phyloP scores from a whole-genome alignment of 2,329 filamentous ascomycete genomes.

The Fusarium liriodendri region DNA sequence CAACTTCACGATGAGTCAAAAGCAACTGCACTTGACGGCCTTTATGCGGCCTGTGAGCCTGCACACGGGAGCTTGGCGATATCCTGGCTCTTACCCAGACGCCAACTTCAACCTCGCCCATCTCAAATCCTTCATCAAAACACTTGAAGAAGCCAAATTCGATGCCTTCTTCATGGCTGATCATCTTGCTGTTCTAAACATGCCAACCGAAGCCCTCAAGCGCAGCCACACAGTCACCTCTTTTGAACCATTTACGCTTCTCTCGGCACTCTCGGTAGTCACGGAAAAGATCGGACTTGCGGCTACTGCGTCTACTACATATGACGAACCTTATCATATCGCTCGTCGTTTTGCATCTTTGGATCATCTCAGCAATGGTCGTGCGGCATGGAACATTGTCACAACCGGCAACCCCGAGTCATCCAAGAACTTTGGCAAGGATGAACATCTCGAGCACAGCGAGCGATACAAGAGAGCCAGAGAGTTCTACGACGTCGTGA shows the following conservation, averaged over 20 bases:
- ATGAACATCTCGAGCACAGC: conserved; percentile 61
- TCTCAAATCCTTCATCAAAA: conserved; percentile 64
- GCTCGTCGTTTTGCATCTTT: conserved; percentile 65
- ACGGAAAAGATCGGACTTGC: conserved; percentile 64
- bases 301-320: conserved; percentile 65
- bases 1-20: conserved; percentile 33
- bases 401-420: conserved; percentile 65
- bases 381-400: conserved; percentile 66
- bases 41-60: conserved; percentile 69
- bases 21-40: conserved; percentile 64
- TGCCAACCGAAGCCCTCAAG: conserved; percentile 67
- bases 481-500: conserved; percentile 65
- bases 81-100: conserved; percentile 64
- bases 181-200: conserved; percentile 65
- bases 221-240: conserved; percentile 69
- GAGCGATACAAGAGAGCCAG: conserved; percentile 63
- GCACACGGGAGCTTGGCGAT: conserved; percentile 68
- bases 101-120: conserved; percentile 69
- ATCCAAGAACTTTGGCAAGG: conserved; percentile 62
- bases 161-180: conserved; percentile 69
- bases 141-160: conserved; percentile 64
- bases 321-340: conserved; percentile 65
- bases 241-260: conserved; percentile 66
- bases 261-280: conserved; percentile 60
- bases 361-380: conserved; percentile 62